phyloP scores from a whole-genome alignment of 106 monocot genomes.

The Acanthochlamys bracteata region DNA sequence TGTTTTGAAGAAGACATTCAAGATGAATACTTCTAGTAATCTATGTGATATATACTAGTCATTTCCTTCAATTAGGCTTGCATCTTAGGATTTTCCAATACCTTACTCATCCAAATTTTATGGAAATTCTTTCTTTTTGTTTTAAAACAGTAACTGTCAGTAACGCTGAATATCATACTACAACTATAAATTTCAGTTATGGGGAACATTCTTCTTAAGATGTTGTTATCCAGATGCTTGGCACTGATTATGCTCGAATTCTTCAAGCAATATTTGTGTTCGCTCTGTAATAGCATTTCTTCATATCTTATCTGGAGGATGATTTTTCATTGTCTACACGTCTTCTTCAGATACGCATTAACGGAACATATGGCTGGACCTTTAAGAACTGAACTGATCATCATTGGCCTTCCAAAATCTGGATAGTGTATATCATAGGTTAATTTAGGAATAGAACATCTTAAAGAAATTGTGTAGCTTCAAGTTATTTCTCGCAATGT shows the following conservation, averaged over 20 bases:
- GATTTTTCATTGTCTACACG: neutral
- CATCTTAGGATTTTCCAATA: too few species aligned
- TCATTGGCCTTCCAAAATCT: neutral
- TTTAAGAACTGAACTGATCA: constrained; percentile 13
- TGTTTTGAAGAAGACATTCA: too few species aligned
- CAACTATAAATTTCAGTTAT: constrained; percentile 44
- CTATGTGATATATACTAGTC: too few species aligned
- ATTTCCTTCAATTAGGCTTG: too few species aligned
- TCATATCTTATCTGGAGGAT: neutral
- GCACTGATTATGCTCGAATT: constrained; percentile 92
- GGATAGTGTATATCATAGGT: too few species aligned
- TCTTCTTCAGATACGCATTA: constrained; percentile 55
- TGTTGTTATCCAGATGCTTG: constrained; percentile 89
- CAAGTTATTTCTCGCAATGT: too few species aligned
- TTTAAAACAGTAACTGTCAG: too few species aligned
- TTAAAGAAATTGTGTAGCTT: too few species aligned
- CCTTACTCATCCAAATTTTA: too few species aligned
- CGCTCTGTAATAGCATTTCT: constrained; percentile 18
- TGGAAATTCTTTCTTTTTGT: too few species aligned
- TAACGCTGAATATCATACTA: neutral
- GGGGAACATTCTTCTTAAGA: constrained; percentile 90
- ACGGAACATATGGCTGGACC: constrained; percentile 44
- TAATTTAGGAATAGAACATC: too few species aligned
- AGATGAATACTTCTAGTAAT: too few species aligned
- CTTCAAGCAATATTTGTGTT: constrained; percentile 90